A percentile compares a stretch with the other conserved stretches of the same genome.
These are phyloP conservation scores for Protostelium mycophagum DNA, from an alignment of 78 protist species.

Conservation along the genomic window DNA sequence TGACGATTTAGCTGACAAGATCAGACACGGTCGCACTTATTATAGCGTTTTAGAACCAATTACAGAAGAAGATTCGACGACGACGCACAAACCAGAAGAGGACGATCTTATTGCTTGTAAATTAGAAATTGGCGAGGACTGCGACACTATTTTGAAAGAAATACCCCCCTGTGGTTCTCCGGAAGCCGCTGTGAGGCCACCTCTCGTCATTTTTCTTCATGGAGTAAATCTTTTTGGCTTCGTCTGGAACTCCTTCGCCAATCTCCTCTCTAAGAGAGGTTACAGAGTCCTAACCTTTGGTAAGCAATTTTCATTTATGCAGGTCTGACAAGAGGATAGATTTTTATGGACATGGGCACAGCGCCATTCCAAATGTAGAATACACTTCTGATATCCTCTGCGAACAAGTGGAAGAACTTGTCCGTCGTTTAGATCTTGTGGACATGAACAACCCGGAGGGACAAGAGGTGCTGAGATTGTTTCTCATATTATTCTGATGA, in stretches of 20 bases:
- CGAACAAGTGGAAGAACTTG: background rate
- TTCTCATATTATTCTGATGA: background rate
- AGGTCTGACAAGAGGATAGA: background rate
- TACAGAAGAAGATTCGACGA: background rate
- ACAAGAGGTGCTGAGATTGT: background rate
- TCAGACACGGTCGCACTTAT: background rate
- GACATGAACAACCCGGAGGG: background rate
- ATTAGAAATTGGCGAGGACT: background rate
- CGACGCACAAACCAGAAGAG: background rate
- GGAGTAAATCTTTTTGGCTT: background rate
- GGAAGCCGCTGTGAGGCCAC: background rate
- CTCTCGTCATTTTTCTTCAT: background rate
- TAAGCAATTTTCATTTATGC: background rate
- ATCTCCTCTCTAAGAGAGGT: background rate
- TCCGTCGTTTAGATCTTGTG: background rate
- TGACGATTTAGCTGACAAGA: background rate
- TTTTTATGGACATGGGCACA: background rate
- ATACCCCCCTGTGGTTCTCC: background rate
- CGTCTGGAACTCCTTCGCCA: background rate
- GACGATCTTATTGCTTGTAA: background rate
- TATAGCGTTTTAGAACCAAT: background rate
- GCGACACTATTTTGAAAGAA: background rate
- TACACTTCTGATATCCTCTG: background rate
- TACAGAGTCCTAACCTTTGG: background rate
- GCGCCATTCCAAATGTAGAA: background rate